Evolutionary conservation across 129 eudicot species (phyloP).

Genomic region (Arctium lappa): DNA sequence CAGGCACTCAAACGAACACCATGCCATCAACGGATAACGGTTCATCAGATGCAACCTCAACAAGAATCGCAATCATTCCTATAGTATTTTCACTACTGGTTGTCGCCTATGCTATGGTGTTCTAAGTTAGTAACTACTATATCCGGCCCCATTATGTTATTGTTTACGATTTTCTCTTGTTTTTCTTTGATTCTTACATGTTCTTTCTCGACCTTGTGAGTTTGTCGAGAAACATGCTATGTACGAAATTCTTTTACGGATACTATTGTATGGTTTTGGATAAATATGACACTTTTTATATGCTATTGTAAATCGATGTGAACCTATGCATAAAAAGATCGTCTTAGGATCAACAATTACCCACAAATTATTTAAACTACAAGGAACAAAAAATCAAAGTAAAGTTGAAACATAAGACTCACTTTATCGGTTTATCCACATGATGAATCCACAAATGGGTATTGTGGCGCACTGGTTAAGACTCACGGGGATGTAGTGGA

Average conservation of each 20-base stretch:
- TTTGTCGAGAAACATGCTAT: conserved; percentile 12
- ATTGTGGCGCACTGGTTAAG: too few relatives aligned
- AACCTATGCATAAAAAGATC: background rate
- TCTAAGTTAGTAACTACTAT: conserved; percentile 4
- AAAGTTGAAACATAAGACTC: background rate
- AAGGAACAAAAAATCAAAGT: background rate
- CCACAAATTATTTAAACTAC: background rate
- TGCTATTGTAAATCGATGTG: background rate
- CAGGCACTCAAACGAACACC: conserved; percentile 38
- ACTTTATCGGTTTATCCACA: too few relatives aligned
- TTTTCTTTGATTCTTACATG: conserved; percentile 1
- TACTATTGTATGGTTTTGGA: conserved; percentile 7
- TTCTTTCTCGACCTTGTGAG: background rate
- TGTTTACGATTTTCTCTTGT: conserved; percentile 1
- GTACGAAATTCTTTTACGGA: conserved; percentile 20
- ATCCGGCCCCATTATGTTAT: background rate
- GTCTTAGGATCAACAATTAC: background rate
- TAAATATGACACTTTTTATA: conserved; percentile 11
- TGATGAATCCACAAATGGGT: too few relatives aligned
- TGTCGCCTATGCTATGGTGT: background rate
- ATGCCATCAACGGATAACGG: conserved; percentile 53
- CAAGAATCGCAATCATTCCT: conserved; percentile 41
- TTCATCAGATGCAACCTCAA: conserved; percentile 57
- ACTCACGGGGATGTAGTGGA: too few relatives aligned
- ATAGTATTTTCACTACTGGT: conserved; percentile 18